Evolutionary conservation across 148 eudicot species (phyloP).

Genomic region (Spergularia bocconei): DNA sequence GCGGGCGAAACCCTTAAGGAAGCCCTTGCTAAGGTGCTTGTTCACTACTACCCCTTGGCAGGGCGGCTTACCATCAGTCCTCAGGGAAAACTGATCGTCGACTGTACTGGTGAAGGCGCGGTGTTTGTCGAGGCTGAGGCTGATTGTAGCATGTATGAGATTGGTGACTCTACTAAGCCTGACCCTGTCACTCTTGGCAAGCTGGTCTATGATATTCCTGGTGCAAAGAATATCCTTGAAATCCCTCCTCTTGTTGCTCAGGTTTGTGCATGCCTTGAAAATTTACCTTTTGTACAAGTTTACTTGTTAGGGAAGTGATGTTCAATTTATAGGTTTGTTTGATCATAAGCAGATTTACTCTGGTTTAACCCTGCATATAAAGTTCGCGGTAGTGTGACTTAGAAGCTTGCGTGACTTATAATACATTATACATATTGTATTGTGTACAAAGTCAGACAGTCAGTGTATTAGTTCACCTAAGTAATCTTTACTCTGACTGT

Average conservation of each 20-base stretch:
- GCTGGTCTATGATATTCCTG: conserved; percentile 46
- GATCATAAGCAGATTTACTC: too few species aligned
- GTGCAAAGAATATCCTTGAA: conserved; percentile 44
- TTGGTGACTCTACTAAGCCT: conserved; percentile 49
- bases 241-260: conserved; percentile 43
- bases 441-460: too few species aligned
- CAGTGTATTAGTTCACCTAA: too few species aligned
- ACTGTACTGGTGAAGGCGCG: conserved; percentile 46
- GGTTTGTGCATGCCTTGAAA: conserved; percentile 5
- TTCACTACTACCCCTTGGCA: conserved; percentile 48
- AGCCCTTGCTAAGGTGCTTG: conserved; percentile 46
- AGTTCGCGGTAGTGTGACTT: too few species aligned
- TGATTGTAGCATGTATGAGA: conserved; percentile 35
- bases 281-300: too few species aligned
- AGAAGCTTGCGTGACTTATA: too few species aligned
- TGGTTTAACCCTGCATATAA: too few species aligned
- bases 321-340: too few species aligned
- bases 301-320: too few species aligned
- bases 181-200: conserved; percentile 41
- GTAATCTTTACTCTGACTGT: too few species aligned
- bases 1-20: conserved; percentile 30
- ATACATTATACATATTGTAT: too few species aligned
- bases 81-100: conserved; percentile 44
- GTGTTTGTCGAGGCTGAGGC: conserved; percentile 56
- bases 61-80: conserved; percentile 49